Percentiles rank a stretch among this genome's conserved stretches.
These are phyloP conservation scores for Vaucheria bursata DNA, from an alignment of 352 stramenopile species.

Conservation along the genomic window DNA sequence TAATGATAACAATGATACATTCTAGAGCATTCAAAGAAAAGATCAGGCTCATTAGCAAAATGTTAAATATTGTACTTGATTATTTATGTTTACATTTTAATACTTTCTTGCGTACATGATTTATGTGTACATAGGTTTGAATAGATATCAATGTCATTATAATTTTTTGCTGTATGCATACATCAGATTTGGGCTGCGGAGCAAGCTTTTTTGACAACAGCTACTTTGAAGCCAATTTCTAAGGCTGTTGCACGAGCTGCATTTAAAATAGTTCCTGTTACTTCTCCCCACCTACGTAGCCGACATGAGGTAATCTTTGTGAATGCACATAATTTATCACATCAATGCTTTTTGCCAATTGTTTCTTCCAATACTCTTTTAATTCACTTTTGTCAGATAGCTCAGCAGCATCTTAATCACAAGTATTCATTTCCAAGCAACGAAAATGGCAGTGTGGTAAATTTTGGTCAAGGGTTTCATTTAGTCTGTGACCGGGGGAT, in stretches of 20 bases:
- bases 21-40: too few species aligned
- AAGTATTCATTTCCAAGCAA: neutral
- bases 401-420: neutral
- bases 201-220: too few species aligned
- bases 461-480: constrained; percentile 2
- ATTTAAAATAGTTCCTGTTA: constrained; percentile 14
- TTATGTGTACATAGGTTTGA: too few species aligned
- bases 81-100: too few species aligned
- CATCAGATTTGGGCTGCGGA: too few species aligned
- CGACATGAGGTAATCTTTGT: neutral
- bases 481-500: neutral
- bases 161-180: too few species aligned
- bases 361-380: neutral
- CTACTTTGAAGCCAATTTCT: too few species aligned
- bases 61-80: too few species aligned
- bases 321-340: neutral
- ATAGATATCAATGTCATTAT: too few species aligned
- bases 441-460: neutral
- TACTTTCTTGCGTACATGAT: too few species aligned
- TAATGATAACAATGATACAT: too few species aligned
- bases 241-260: constrained; percentile 13
- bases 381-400: neutral
- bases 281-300: neutral
- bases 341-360: neutral
- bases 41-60: too few species aligned